Evolutionary conservation across 2,329 filamentous ascomycete genomes (phyloP).

Genomic region (Knoxdaviesia proteae): DNA sequence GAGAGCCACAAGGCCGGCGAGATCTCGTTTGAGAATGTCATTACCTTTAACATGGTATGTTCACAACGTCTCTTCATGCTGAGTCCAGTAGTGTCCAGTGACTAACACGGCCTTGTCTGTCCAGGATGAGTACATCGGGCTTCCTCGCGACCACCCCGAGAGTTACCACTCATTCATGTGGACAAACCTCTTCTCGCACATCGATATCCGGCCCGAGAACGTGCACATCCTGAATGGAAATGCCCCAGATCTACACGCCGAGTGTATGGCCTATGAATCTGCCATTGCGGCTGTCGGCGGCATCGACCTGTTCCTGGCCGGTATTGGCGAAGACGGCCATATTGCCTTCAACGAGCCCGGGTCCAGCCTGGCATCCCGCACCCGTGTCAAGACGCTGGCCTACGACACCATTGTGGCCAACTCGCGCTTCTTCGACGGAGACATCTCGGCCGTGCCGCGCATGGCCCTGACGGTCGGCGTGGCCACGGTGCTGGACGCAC

Average conservation of each 20-base stretch:
- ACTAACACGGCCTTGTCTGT: not conserved
- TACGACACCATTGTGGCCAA: constrained; percentile 78
- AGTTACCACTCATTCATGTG: constrained; percentile 90
- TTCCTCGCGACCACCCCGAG: constrained; percentile 64
- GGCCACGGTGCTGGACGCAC: constrained; percentile 60
- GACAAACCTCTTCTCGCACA: constrained; percentile 72
- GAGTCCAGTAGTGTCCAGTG: not conserved
- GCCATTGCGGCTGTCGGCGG: constrained; percentile 55
- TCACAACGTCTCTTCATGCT: not conserved
- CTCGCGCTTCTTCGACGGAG: constrained; percentile 62
- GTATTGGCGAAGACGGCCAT: constrained; percentile 71
- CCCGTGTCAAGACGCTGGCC: constrained; percentile 68
- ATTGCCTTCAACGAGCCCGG: constrained; percentile 85
- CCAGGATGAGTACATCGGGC: constrained; percentile 69
- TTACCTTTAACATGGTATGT: constrained; percentile 77
- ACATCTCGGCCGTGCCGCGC: constrained; percentile 52
- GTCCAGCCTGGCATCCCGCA: constrained; percentile 55
- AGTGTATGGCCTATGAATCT: constrained; percentile 62
- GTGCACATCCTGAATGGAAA: constrained; percentile 75
- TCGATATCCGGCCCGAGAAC: constrained; percentile 62
- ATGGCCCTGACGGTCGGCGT: constrained; percentile 75
- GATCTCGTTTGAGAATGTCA: constrained; percentile 71
- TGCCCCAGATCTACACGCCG: constrained; percentile 50
- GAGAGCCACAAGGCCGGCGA: constrained; percentile 47
- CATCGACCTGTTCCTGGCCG: constrained; percentile 70